Conservation (phyloP, 352 stramenopile species). For the Phytophthora multivora region DNA sequence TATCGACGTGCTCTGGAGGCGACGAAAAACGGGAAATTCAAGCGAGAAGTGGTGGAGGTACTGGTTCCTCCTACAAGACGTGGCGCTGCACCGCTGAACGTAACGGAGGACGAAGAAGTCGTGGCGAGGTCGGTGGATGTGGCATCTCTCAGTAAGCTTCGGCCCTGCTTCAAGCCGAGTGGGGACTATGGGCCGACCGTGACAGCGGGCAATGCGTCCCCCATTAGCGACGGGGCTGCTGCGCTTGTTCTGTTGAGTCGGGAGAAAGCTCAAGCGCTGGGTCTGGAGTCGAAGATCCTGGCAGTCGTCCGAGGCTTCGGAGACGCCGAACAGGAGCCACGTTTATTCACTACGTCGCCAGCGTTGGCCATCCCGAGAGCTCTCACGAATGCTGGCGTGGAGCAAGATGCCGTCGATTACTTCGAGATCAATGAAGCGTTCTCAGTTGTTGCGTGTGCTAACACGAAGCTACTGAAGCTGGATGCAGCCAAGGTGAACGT, state of each 20-base stretch:
- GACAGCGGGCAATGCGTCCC: slow-evolving; percentile 94
- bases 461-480: slow-evolving; percentile 91
- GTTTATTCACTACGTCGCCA: slow-evolving; percentile 94
- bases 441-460: slow-evolving; percentile 93
- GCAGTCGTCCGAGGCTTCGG: slow-evolving; percentile 73
- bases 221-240: slow-evolving; percentile 96
- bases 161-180: slow-evolving; percentile 88
- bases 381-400: slow-evolving; percentile 71
- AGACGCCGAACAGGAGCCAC: slow-evolving; percentile 81
- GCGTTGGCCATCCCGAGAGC: slow-evolving; percentile 92
- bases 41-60: slow-evolving; percentile 85
- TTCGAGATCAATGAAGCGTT: slow-evolving; percentile 99
- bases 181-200: slow-evolving; percentile 86
- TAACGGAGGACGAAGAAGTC: slow-evolving; percentile 92
- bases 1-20: slow-evolving; percentile 84
- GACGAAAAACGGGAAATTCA: slow-evolving; percentile 69
- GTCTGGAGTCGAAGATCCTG: slow-evolving; percentile 56
- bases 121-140: slow-evolving; percentile 71
- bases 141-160: slow-evolving; percentile 86
- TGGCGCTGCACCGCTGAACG: slow-evolving; percentile 28
- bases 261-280: slow-evolving; percentile 65
- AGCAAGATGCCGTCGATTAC: slow-evolving; percentile 91
- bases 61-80: slow-evolving; percentile 54
- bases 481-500: slow-evolving; percentile 93
- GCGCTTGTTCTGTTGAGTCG: slow-evolving; percentile 94